Evolutionary conservation across 2,329 filamentous ascomycete species (phyloP), one percentile per base, ranked within the genome.

Genomic region (Colletotrichum sp.): DNA sequence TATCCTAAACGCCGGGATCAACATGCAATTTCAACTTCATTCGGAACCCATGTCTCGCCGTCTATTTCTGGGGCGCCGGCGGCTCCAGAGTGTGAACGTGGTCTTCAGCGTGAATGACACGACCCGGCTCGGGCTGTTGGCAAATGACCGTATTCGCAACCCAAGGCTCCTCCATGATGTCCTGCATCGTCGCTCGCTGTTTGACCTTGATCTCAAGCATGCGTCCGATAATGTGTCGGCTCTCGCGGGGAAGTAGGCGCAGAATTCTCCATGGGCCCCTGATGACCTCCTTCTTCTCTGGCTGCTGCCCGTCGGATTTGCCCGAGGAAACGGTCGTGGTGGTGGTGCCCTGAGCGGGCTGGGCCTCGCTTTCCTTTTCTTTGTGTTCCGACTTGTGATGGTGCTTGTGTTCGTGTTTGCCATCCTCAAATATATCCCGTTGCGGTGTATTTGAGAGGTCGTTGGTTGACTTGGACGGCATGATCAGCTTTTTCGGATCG

Each of bases 151-250:
- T 95, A 80, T 94, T 93, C 64, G 93, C 91, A n/a, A 98, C 92
- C 97, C 97, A 99, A 18, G 94, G 93, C 82, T 99, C 96, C 26
- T 93, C 91, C 67, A 98, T 85, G 21, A 99, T 94, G 81, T 99
- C 96, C 28, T 93, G 89, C 88, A 99, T 94, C 4, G 91, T 95
- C 4, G 96, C 96, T 72, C 97, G 92, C 78, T 94, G 93, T 81
- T 92, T 94, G 0, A 96, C 95, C 80, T 98, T 92, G 66, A 98
- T 89, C 81, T 97, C 95, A 43, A 99, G 90, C 97, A 99, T 99
- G 73, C 94, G 91, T 60, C 95, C 93, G 71, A 99, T 94, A 77
- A 99, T 96, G 82, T 96, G 93, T 67, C 97, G 90, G 78, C 94
- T 97, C 85, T 98, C 97, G 75, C 96, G 90, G 1, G 97, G 97